Evolutionary conservation across 352 stramenopile species (phyloP).

Genomic region (Phytophthora melonis): DNA sequence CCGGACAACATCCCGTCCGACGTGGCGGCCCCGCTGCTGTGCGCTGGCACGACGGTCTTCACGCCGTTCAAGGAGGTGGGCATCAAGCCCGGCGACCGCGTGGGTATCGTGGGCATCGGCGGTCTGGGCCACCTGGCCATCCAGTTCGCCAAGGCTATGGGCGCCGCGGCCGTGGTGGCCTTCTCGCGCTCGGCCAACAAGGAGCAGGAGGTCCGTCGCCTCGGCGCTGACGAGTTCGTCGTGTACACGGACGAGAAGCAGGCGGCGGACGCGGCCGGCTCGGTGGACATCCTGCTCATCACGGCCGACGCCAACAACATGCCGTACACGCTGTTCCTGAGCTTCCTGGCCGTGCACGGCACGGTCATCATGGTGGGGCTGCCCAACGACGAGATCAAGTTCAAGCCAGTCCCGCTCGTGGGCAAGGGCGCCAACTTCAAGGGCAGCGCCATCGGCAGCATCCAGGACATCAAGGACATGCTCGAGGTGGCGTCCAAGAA

Average conservation of each 20-base stretch:
- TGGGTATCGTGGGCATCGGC: slow-evolving; percentile 19
- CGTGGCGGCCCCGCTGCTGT: too few species aligned
- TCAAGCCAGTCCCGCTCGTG: slow-evolving; percentile 62
- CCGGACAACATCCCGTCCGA: too few species aligned
- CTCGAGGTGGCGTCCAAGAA: slow-evolving; percentile 66
- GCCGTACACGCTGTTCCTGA: slow-evolving; percentile 60
- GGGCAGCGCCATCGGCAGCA: slow-evolving; percentile 57
- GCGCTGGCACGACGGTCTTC: too few species aligned
- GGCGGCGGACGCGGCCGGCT: slow-evolving; percentile 26
- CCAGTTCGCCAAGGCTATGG: slow-evolving; percentile 59
- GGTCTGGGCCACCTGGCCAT: slow-evolving; percentile 38
- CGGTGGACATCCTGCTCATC: slow-evolving; percentile 76
- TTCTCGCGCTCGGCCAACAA: slow-evolving; percentile 74
- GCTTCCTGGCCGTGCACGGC: slow-evolving; percentile 62
- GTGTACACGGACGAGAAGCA: slow-evolving; percentile 46
- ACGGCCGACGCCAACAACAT: slow-evolving; percentile 67
- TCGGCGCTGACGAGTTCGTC: slow-evolving; percentile 58
- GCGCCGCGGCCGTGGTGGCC: slow-evolving; percentile 33
- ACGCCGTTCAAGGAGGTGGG: too few species aligned
- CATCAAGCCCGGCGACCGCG: slow-evolving; percentile 22
- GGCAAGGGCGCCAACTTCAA: slow-evolving; percentile 46
- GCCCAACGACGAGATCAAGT: slow-evolving; percentile 68
- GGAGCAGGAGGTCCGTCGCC: slow-evolving; percentile 50
- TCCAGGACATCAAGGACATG: slow-evolving; percentile 85
- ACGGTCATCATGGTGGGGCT: slow-evolving; percentile 75